Conservation (phyloP, 257 asterid genomes). For the Przewalskia tangutica region DNA sequence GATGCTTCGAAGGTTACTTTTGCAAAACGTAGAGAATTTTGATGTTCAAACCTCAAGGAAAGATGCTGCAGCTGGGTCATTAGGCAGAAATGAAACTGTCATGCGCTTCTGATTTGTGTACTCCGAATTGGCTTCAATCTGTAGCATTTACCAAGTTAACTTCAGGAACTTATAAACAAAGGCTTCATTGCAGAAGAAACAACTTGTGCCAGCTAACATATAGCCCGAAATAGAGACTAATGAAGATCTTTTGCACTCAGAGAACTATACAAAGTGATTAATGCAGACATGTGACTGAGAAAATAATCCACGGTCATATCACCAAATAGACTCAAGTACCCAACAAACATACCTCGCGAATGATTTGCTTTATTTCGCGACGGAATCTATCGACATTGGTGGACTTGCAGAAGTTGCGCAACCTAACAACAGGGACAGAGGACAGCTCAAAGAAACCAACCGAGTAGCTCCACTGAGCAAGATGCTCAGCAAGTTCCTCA, state of each 20-base stretch:
- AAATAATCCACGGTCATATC: not conserved
- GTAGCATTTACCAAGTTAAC: conserved; percentile 14
- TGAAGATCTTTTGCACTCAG: not conserved
- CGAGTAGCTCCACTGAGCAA: conserved; percentile 87
- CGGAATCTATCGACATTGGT: conserved; percentile 90
- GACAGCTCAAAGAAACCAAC: conserved; percentile 76
- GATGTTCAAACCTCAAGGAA: conserved; percentile 70
- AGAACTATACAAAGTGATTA: not conserved
- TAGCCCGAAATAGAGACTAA: not conserved
- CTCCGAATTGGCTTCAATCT: conserved; percentile 72
- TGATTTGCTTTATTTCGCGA: conserved; percentile 59
- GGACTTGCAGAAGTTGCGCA: conserved; percentile 67
- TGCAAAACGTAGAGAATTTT: not conserved
- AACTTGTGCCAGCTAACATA: not conserved
- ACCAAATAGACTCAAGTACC: not conserved
- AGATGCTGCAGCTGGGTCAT: conserved; percentile 55
- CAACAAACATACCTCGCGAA: conserved; percentile 48
- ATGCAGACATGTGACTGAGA: not conserved
- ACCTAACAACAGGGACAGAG: conserved; percentile 59
- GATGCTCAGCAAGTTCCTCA: conserved; percentile 86
- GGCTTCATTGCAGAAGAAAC: not conserved
- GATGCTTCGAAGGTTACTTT: not conserved
- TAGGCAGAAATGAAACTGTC: conserved; percentile 56
- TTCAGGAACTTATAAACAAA: conserved; percentile 12
- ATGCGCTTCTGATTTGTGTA: conserved; percentile 68